A percentile compares a stretch with the other conserved stretches of the same genome.
Conservation (phyloP, 805 yeast genomes). For the Jamesozyma jinghongensis region DNA sequence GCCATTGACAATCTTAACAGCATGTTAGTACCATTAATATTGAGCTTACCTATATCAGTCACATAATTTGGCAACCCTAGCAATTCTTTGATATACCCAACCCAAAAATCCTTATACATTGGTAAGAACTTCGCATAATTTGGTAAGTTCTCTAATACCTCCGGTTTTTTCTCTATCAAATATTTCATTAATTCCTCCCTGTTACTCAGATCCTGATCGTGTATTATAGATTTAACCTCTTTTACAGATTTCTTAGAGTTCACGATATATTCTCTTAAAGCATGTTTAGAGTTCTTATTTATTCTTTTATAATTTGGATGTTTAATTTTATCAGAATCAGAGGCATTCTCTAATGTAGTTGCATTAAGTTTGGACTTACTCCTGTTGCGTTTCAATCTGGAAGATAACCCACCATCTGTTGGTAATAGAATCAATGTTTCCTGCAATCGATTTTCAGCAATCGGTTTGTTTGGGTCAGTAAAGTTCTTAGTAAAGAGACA, state of each 20-base stretch:
- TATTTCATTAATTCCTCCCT: constrained; percentile 18
- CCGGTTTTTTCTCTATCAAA: constrained; percentile 13
- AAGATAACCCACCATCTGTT: constrained; percentile 27
- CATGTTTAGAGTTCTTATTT: constrained; percentile 26
- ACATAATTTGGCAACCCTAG: constrained; percentile 31
- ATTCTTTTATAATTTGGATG: constrained; percentile 21
- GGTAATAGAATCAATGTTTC: constrained; percentile 28
- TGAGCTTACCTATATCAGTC: constrained; percentile 11
- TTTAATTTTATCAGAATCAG: constrained; percentile 2
- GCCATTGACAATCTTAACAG: constrained; percentile 60
- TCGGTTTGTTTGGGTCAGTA: constrained; percentile 24
- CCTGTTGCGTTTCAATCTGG: constrained; percentile 16
- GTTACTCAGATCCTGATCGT: constrained; percentile 10
- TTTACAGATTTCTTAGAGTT: constrained; percentile 16
- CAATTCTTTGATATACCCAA: constrained; percentile 52
- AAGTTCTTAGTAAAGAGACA: constrained; percentile 23
- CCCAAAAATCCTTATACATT: constrained; percentile 59
- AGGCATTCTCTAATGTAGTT: constrained; percentile 2
- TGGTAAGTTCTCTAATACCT: constrained; percentile 22
- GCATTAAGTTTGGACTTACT: constrained; percentile 11
- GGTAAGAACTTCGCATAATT: constrained; percentile 43
- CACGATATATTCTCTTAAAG: constrained; percentile 24
- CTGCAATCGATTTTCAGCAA: constrained; percentile 27
- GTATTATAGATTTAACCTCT: constrained; percentile 23
- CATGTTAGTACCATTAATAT: constrained; percentile 25